Evolutionary conservation across 345 rosid genomes (phyloP), one percentile per base, ranked within the genome.

Genomic region (Pistacia atlantica): DNA sequence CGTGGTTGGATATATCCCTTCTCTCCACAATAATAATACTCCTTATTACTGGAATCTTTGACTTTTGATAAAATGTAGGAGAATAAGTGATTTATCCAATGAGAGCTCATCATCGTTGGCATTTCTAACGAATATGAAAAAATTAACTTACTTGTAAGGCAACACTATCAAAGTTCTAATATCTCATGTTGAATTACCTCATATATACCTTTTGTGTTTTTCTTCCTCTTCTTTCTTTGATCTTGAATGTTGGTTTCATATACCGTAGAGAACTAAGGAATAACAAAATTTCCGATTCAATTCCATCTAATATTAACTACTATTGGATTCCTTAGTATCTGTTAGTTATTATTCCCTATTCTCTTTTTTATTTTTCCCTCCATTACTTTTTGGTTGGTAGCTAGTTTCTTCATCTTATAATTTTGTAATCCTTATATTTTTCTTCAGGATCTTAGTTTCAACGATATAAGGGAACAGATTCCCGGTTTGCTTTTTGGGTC

Each of bases 371-470:
- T 31, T 31, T 49, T 49, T 9, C 14, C 14, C 14, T 49, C 54
- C 3, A 0, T 49, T 11, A 49, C 54, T 3, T 31, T 31, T 31
- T 31, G 2, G 33, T 13, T 49, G 14, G 10, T 63, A 11, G 54
- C 54, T 11, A 49, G 54, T 49, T 49, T 49, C 54, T 46, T 46
- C 57, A 37, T 4, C 20, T 11, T 60, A 66, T 33, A 49, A 61
- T 5, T 17, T 2, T 11, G 13, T 48, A 56, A 31, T 31, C 3
- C 3, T 31, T 1, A 2, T 31, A 17, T 11, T 68, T 56, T 73
- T 68, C 78, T 73, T 2, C 68, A 90, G 91, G 91, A 90, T 81
- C 84, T 87, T 72, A 87, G 93, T 85, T 89, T 87, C 87, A 89
- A 89, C 82, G 85, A 78, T 45, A 33, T 89, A 64, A 33, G 8